These are phyloP conservation scores for Styphnolobium japonicum DNA, from an alignment of 306 rosid genomes.

Conservation along the genomic window DNA sequence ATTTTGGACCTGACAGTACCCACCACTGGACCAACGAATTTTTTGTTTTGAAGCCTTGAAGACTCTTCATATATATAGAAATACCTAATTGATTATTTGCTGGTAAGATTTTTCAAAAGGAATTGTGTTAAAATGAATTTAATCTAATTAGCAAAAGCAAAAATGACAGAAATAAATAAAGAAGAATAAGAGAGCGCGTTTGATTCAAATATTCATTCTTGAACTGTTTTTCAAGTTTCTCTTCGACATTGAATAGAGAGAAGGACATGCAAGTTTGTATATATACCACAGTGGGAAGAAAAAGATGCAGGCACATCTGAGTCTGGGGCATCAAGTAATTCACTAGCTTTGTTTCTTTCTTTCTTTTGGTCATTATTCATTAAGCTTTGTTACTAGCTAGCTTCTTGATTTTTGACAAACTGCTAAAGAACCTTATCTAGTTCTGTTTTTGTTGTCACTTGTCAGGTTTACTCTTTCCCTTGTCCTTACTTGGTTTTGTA, in stretches of 20 bases:
- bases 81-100: neutral
- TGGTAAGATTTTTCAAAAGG: neutral
- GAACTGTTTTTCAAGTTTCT: neutral
- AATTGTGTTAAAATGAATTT: neutral
- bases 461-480: conserved; percentile 13
- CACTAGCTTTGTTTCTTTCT: conserved; percentile 13
- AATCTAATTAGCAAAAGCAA: neutral
- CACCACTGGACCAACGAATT: neutral
- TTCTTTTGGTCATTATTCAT: neutral
- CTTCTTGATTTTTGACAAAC: conserved; percentile 4
- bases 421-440: conserved; percentile 23
- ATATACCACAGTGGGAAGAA: neutral
- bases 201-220: neutral
- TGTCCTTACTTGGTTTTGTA: conserved; percentile 24
- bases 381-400: conserved; percentile 1
- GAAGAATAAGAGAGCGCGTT: neutral
- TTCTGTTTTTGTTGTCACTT: conserved; percentile 13
- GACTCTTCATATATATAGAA: neutral
- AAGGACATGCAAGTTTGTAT: neutral
- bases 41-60: conserved; percentile 8
- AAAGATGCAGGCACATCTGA: neutral
- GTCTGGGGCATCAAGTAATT: conserved; percentile 9
- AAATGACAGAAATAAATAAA: neutral
- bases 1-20: conserved; percentile 24
- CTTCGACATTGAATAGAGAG: no score